Evolutionary conservation across 331 rosid genomes (phyloP), one percentile per base, ranked within the genome.

Genomic region (Acacia pycnantha): DNA sequence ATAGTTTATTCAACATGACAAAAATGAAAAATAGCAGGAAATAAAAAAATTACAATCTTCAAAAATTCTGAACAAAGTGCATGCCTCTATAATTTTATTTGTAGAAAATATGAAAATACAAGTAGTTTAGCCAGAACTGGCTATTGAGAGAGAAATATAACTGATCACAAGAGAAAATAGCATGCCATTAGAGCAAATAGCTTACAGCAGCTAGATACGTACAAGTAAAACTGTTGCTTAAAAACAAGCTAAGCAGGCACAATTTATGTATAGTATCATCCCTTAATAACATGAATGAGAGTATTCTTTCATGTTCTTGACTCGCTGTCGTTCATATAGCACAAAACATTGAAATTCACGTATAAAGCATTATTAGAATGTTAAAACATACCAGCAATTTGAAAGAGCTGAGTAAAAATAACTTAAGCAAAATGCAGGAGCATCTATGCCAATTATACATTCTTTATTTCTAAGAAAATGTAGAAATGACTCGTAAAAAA

Each of bases 181-280:
- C 24, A 19, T 33, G 37, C 48, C 62, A 66, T 67, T 68, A 74
- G 43, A 73, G 51, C 67, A 54, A 84, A 56, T 29, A 74, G 11
- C 29, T 18, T 29, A 50, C 43, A 26, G 46, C 11, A 50, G 35
- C 67, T 14, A 26, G 15, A 59, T 11, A 35, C 26, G 11, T 24
- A 11, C 35, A 73, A 8, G 44, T 31, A 26, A 72, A 47, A 72
- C 29, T 22, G 24, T 72, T 8, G 48, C 59, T 72, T 6, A 15
- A 44, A 71, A 12, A 22, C 18, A 24, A 11, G 53, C 74, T 31
- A 62, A 62, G 56, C 19, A 61, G 56, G 75, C 76, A 73, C 68
- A 81, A 79, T 59, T 79, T 7, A 74, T 79, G 41, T 40, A n/a
- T 40, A 69, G 69, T 46, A 74, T 31, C 81, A 80, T 75, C 70